Evolutionary conservation across 2,329 filamentous ascomycete species (phyloP), one percentile per base, ranked within the genome.

Genomic region (Colletotrichum musicola): DNA sequence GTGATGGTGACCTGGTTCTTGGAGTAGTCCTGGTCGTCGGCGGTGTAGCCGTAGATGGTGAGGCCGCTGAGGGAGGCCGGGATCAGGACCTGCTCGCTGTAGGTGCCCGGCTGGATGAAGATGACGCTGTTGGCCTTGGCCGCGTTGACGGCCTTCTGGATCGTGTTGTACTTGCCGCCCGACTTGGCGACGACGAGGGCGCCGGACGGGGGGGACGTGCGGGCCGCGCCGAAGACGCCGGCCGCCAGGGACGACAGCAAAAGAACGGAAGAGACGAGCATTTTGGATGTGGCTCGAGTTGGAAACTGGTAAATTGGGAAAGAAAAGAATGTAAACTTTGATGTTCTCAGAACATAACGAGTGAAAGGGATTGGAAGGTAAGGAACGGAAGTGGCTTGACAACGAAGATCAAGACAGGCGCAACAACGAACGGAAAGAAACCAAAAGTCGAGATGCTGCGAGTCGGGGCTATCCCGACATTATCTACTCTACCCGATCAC

Each of bases 61-160:
- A 91, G 91, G 77, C 92, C 88, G 74, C 84, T 86, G 64, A 89
- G 86, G 1, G 81, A 80, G 1, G 78, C 71, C 2, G 84, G 82
- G 4, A 83, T 82, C 1, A 81, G 79, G 0, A 83, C 85, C 42
- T 86, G 57, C 90, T 73, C 77, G 47, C 74, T 74, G 69, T 77
- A 80, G 38, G 72, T 73, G 50, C 80, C 67, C 75, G 66, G 66
- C 73, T 74, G 68, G 20, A 75, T 62, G 44, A 75, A 75, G 51
- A 75, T 75, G 60, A 84, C 82, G 4, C 83, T 81, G 1, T 81
- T 79, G 0, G 83, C 85, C 35, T 84, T 86, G 13, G 91, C 82
- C 7, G 88, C 84, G 72, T 88, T 75, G 65, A 92, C 84, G 6
- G 90, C 89, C 18, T 83, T 78, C 73, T 89, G 86, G 40, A 74